Evolutionary conservation across 225 moss, liverwort and hornwort species (phyloP).

Genomic region (Rhytidiadelphus loreus): DNA sequence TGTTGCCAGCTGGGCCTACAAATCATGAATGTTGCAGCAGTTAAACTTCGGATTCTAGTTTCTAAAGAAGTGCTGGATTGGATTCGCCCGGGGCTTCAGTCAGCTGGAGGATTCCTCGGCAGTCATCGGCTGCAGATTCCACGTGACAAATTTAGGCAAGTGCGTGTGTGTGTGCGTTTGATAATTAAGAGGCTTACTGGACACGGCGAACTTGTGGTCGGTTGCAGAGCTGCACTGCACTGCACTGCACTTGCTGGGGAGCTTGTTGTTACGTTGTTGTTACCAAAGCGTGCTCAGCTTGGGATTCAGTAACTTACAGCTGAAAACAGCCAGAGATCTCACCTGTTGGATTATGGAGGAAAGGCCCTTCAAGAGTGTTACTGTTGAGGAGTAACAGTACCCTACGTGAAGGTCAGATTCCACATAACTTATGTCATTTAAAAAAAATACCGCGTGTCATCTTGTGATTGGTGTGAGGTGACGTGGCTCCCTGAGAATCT

Average conservation of each 20-base stretch:
- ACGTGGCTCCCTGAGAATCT: no score
- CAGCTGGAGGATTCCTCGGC: not conserved
- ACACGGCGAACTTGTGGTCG: not conserved
- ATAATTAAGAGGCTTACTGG: not conserved
- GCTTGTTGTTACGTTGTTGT: not conserved
- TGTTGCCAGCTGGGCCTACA: not conserved
- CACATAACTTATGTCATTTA: no score
- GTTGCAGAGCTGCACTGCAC: no score
- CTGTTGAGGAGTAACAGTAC: not conserved
- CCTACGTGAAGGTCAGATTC: no score
- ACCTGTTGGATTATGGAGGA: no score
- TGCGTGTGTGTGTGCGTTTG: not conserved
- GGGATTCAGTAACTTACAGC: not conserved
- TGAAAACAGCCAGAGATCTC: not conserved
- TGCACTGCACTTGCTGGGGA: no score
- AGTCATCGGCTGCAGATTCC: not conserved
- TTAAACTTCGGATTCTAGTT: not conserved
- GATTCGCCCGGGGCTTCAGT: not conserved
- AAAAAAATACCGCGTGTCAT: no score
- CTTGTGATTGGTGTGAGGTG: no score
- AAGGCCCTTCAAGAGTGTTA: not conserved
- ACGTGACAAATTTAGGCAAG: not conserved
- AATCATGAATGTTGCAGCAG: not conserved
- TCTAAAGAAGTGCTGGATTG: not conserved
- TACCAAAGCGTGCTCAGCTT: not conserved